These are phyloP conservation scores for Dothistroma pini DNA, from an alignment of 2,329 filamentous ascomycete species.

Conservation along the genomic window DNA sequence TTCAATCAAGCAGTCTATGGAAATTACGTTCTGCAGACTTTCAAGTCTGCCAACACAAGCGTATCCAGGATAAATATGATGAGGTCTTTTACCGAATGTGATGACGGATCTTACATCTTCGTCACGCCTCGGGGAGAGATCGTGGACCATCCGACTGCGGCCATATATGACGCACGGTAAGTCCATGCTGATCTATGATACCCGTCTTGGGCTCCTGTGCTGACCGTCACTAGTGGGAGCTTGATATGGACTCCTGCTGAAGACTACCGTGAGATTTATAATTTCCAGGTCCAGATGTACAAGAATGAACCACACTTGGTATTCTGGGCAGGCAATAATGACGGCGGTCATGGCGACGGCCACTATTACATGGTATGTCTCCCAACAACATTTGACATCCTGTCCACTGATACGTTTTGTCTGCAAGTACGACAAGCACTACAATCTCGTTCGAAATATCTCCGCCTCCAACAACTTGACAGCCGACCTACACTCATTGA, in stretches of 20 bases:
- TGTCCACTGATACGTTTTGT: background rate
- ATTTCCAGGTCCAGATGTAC: constrained; percentile 45
- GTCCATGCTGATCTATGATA: background rate
- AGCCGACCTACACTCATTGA: constrained; percentile 43
- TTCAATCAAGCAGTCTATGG: constrained; percentile 38
- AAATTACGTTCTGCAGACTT: constrained; percentile 34
- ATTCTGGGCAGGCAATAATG: constrained; percentile 48
- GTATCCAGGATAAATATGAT: constrained; percentile 32
- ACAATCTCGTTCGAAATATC: constrained; percentile 38
- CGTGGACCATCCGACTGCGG: constrained; percentile 13
- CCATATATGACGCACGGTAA: constrained; percentile 20
- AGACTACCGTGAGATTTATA: constrained; percentile 39
- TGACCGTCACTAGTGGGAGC: constrained; percentile 14
- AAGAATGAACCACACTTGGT: constrained; percentile 45
- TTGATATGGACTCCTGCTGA: constrained; percentile 23
- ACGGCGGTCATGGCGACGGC: constrained; percentile 46
- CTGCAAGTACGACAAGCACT: constrained; percentile 23
- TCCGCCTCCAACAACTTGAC: constrained; percentile 35
- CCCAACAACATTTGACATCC: background rate
- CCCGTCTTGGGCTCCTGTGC: background rate
- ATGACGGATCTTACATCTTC: constrained; percentile 30
- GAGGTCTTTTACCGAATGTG: constrained; percentile 27
- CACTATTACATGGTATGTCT: constrained; percentile 45
- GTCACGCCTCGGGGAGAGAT: constrained; percentile 25
- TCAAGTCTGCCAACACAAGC: constrained; percentile 31